A percentile compares a stretch with the other conserved stretches of the same genome.
Evolutionary conservation across 2,329 filamentous ascomycete genomes (phyloP).

Genomic region (Bisporella sp.): DNA sequence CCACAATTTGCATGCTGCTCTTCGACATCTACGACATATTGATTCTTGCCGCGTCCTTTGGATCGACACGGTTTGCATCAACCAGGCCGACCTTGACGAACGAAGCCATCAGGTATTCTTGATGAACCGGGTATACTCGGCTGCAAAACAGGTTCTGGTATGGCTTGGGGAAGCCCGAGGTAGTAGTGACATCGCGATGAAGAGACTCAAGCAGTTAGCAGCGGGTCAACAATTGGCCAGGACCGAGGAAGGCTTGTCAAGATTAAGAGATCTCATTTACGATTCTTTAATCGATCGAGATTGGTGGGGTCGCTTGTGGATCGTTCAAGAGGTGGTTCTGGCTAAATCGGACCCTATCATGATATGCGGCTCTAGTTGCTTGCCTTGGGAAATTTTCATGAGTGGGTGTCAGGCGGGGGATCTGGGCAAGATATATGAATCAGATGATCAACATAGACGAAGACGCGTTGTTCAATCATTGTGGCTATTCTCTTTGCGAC

Average conservation of each 20-base stretch:
- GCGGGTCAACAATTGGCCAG: not conserved
- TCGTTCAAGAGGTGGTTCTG: constrained; percentile 3
- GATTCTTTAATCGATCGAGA: not conserved
- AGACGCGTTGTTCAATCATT: no score
- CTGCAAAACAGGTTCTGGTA: not conserved
- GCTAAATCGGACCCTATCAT: constrained; percentile 1
- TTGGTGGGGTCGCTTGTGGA: constrained; percentile 2
- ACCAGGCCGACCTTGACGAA: constrained; percentile 1
- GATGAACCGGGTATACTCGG: constrained; percentile 1
- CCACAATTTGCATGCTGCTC: not conserved
- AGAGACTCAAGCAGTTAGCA: not conserved
- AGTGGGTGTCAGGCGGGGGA: not conserved
- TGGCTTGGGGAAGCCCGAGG: constrained; percentile 1
- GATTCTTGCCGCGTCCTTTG: constrained; percentile 1
- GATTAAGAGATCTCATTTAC: not conserved
- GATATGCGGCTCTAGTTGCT: not conserved
- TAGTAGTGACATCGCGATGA: not conserved
- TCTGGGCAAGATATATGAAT: not conserved
- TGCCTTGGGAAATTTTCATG: not conserved
- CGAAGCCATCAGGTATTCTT: constrained; percentile 1
- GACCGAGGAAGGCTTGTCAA: not conserved
- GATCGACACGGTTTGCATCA: constrained; percentile 4
- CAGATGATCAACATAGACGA: not conserved
- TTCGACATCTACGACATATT: not conserved
- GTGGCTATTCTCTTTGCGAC: no score